Conservation (phyloP, 306 rosid genomes). For the Trifolium repens region DNA sequence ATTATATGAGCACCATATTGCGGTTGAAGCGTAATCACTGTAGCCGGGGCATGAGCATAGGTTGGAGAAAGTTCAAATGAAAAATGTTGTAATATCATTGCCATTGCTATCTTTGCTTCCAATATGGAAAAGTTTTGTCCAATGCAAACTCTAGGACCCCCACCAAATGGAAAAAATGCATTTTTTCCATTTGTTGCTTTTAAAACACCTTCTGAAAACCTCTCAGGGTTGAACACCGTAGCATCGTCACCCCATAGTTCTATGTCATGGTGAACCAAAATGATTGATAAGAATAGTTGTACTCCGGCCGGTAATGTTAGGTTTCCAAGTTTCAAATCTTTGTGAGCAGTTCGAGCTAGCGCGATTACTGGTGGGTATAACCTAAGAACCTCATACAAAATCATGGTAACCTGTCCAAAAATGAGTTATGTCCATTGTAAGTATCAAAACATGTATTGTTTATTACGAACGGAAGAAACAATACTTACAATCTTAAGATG, state of each 20-base stretch:
- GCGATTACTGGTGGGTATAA: background rate
- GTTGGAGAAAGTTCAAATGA: conserved; percentile 1
- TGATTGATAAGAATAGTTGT: background rate
- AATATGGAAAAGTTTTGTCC: conserved; percentile 2
- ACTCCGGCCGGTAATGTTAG: background rate
- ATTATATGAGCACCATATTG: conserved; percentile 25
- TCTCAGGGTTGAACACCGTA: conserved; percentile 61
- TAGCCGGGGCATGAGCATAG: background rate
- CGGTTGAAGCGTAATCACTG: conserved; percentile 29
- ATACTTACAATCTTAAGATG: conserved; percentile 16
- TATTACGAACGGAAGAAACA: background rate
- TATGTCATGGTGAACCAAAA: background rate
- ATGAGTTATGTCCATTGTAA: background rate
- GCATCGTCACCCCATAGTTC: conserved; percentile 48
- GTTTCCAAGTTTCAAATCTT: background rate
- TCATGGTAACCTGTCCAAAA: background rate
- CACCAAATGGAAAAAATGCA: conserved; percentile 60
- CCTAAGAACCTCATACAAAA: conserved; percentile 3
- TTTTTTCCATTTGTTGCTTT: conserved; percentile 34
- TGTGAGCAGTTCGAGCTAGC: background rate
- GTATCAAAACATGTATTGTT: background rate
- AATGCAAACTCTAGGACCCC: conserved; percentile 69
- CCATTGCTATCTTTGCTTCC: background rate
- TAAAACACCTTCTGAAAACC: conserved; percentile 57
- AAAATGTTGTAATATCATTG: background rate